Evolutionary conservation across 2,329 filamentous ascomycete genomes (phyloP).

Genomic region (Mycosphaerella sp.): DNA sequence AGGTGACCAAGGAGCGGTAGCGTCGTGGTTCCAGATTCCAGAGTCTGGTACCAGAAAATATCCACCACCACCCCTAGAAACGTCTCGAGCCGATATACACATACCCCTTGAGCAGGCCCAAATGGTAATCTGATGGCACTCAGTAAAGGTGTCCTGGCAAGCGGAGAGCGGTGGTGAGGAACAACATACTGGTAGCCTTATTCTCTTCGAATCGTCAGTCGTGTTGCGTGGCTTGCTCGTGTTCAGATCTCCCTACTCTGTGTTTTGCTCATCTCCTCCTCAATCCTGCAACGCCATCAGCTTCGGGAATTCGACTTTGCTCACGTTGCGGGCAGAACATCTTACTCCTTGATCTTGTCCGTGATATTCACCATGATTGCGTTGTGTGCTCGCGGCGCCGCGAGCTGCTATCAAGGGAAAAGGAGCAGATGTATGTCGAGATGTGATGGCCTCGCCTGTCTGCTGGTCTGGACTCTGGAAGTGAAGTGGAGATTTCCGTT

Average conservation of each 20-base stretch:
- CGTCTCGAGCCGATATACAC: constrained; percentile 21
- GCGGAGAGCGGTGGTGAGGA: not conserved
- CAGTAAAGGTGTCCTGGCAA: constrained; percentile 25
- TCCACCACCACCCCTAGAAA: no score
- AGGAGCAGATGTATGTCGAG: not conserved
- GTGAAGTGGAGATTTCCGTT: not conserved
- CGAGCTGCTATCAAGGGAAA: constrained; percentile 4
- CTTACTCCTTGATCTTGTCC: constrained; percentile 99
- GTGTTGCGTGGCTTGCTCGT: not conserved
- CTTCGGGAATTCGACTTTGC: not conserved
- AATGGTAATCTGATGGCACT: constrained; percentile 75
- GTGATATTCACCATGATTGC: constrained; percentile 94
- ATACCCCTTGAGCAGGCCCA: constrained; percentile 94
- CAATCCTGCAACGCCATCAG: constrained; percentile 62
- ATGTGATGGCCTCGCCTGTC: not conserved
- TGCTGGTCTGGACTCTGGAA: not conserved
- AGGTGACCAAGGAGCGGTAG: not conserved
- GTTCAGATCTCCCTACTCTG: constrained; percentile 65
- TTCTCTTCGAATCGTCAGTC: constrained; percentile 63
- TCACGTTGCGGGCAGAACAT: constrained; percentile 8
- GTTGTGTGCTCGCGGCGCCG: constrained; percentile 15
- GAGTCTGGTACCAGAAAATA: no score
- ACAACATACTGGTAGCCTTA: constrained; percentile 83
- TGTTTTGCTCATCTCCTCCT: constrained; percentile 98
- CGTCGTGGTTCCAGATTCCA: no score